Conservation (phyloP, 345 rosid genomes). For the Linum trigynum region DNA sequence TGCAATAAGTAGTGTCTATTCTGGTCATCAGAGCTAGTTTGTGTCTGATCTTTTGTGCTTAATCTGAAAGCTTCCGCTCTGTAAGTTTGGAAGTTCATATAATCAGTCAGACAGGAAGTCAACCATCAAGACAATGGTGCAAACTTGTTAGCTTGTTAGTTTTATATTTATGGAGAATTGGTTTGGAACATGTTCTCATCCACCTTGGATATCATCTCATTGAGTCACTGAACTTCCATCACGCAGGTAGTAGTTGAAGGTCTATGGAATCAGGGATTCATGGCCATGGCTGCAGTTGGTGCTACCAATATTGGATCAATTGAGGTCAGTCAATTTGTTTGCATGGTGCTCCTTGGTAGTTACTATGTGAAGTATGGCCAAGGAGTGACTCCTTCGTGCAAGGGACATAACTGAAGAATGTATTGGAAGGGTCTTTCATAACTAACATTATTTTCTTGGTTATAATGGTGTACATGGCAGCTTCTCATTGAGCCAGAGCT, state of each 20-base stretch:
- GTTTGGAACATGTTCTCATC: no score
- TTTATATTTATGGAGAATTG: no score
- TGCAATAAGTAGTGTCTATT: neutral
- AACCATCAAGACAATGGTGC: no score
- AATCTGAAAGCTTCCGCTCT: neutral
- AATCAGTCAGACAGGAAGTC: neutral
- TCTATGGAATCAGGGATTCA: constrained; percentile 70
- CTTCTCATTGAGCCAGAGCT: constrained; percentile 84
- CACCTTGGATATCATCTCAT: neutral
- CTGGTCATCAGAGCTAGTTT: no score
- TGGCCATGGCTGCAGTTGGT: constrained; percentile 93
- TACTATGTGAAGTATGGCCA: no score
- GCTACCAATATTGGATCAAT: constrained; percentile 95
- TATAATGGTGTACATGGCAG: constrained; percentile 26
- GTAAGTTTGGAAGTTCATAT: constrained; percentile 1
- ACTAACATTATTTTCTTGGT: neutral
- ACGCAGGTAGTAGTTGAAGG: constrained; percentile 91
- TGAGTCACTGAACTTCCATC: neutral
- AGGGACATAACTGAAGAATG: no score
- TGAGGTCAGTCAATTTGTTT: constrained; percentile 39
- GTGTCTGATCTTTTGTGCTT: neutral
- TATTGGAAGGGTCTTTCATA: neutral
- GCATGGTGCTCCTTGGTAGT: neutral
- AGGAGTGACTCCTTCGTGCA: no score
- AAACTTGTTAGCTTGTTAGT: no score